A percentile compares a stretch with the other conserved stretches of the same genome.
phyloP scores from a whole-genome alignment of 75 land plant species.

The Sequoia sempervirens region DNA sequence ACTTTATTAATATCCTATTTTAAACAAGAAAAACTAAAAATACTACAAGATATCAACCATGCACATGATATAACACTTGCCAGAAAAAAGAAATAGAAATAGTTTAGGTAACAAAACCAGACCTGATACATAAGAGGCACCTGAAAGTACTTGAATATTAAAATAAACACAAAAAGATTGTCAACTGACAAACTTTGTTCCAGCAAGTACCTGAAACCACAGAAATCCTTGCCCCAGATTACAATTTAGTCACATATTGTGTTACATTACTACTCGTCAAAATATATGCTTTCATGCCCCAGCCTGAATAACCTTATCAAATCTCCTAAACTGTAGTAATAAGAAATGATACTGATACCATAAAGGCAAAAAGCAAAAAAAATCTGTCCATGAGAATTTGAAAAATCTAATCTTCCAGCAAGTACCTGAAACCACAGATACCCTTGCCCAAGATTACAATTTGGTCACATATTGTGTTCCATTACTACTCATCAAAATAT shows the following conservation, averaged over 20 bases:
- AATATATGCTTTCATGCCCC: not conserved
- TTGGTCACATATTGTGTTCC: not conserved
- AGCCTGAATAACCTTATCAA: not conserved
- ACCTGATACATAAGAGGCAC: conserved; percentile 90
- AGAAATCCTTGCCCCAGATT: not conserved
- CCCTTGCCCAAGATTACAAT: not conserved
- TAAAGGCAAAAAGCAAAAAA: too few relatives aligned
- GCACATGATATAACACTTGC: not conserved
- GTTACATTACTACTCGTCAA: not conserved
- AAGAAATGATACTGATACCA: too few relatives aligned
- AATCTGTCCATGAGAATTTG: too few relatives aligned
- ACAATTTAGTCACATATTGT: not conserved
- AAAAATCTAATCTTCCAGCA: too few relatives aligned
- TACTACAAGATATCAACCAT: not conserved
- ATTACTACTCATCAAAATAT: not conserved
- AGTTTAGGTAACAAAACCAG: not conserved
- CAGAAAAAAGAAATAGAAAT: not conserved
- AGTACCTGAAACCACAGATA: conserved; percentile 36
- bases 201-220: conserved; percentile 37
- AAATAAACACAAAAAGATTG: conserved; percentile 92
- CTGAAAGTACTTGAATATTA: conserved; percentile 90
- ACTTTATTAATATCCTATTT: not conserved
- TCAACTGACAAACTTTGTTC: conserved; percentile 99
- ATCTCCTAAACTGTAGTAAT: not conserved
- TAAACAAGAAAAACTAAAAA: not conserved